Conservation (phyloP, 2,329 filamentous ascomycete species). For the Pleoardoris graminearum region DNA sequence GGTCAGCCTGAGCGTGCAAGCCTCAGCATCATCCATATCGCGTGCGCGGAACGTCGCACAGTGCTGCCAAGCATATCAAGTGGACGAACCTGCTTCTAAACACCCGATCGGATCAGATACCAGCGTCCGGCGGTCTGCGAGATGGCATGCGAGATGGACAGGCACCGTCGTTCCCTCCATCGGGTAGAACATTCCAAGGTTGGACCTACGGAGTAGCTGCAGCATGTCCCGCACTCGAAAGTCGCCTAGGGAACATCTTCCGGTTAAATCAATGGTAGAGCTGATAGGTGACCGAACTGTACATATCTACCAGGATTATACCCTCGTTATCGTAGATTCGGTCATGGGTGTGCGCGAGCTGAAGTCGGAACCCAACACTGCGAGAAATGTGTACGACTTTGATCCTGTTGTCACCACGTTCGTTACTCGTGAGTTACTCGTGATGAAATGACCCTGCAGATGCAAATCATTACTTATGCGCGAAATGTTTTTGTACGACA, state of each 20-base stretch:
- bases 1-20: not conserved
- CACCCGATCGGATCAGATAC: not conserved
- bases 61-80: not conserved
- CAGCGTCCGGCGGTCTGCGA: not conserved
- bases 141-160: slow-evolving; percentile 1
- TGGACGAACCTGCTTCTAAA: not conserved
- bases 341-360: not conserved
- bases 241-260: not conserved
- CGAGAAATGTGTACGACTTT: not conserved
- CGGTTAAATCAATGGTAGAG: not conserved
- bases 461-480: not conserved
- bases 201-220: not conserved
- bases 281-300: not conserved
- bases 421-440: not conserved
- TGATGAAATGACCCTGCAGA: slow-evolving; percentile 4
- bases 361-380: not conserved
- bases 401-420: not conserved
- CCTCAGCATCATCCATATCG: slow-evolving; percentile 6
- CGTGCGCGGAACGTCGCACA: not conserved
- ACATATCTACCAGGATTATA: not conserved
- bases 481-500: not conserved
- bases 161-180: not conserved
- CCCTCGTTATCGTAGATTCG: not conserved
- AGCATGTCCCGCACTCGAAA: not conserved
- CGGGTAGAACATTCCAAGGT: not conserved